A percentile compares a stretch with the other conserved stretches of the same genome.
phyloP scores from a whole-genome alignment of 805 yeast species.

The Priceomyces castillae region DNA sequence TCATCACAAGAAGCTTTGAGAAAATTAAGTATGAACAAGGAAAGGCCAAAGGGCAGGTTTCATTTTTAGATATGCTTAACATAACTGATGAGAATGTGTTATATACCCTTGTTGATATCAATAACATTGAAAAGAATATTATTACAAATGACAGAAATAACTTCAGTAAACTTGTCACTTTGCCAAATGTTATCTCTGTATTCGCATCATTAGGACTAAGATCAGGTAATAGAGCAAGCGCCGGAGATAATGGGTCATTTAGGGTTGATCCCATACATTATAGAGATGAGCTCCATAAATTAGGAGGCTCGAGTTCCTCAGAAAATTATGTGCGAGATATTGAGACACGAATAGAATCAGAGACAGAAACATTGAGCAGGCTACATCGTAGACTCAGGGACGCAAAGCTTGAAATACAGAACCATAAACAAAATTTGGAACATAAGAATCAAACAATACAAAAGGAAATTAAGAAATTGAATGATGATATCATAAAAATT shows the following conservation, averaged over 20 bases:
- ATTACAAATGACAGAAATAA: slow-evolving; percentile 49
- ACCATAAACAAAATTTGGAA: slow-evolving; percentile 15
- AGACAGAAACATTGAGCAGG: slow-evolving; percentile 13
- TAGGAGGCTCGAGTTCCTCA: slow-evolving; percentile 18
- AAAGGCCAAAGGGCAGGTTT: slow-evolving; percentile 38
- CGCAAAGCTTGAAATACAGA: slow-evolving; percentile 9
- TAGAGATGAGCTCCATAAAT: slow-evolving; percentile 27
- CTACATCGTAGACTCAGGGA: slow-evolving; percentile 15
- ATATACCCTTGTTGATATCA: slow-evolving; percentile 62
- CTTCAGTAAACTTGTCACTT: slow-evolving; percentile 43
- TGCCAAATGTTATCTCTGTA: slow-evolving; percentile 41
- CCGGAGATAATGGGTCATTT: slow-evolving; percentile 42
- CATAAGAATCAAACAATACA: slow-evolving; percentile 10
- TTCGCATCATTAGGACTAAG: slow-evolving; percentile 41
- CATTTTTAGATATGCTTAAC: slow-evolving; percentile 60
- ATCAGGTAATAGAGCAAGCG: slow-evolving; percentile 45
- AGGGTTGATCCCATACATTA: slow-evolving; percentile 55
- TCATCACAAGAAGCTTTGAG: slow-evolving; percentile 56
- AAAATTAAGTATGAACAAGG: slow-evolving; percentile 50
- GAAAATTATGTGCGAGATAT: slow-evolving; percentile 14
- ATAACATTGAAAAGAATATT: slow-evolving; percentile 56
- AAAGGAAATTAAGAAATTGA: slow-evolving; percentile 11
- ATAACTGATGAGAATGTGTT: slow-evolving; percentile 53
- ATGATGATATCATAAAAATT: slow-evolving; percentile 28
- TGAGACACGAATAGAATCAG: slow-evolving; percentile 15